Conservation (phyloP, 176 grass and related monocot genomes). For the Lolium perenne region DNA sequence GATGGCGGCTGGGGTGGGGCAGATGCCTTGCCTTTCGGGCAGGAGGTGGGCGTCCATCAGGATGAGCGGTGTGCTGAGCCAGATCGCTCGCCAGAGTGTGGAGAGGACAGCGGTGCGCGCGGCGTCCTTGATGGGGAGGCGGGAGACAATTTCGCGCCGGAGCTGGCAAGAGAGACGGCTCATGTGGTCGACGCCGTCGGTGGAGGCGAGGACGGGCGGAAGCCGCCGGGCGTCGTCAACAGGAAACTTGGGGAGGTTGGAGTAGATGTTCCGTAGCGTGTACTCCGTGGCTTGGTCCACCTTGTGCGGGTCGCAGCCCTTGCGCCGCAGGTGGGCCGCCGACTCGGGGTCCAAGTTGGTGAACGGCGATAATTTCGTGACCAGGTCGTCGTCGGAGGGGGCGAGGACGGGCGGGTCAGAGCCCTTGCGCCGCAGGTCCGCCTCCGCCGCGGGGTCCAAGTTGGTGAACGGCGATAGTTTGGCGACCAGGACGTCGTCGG, state of each 20-base stretch:
- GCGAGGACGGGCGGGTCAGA: too few species aligned
- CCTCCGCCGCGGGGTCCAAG: background rate
- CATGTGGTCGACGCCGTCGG: slow-evolving; percentile 10
- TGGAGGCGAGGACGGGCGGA: background rate
- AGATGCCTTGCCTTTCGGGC: background rate
- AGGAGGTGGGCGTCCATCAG: slow-evolving; percentile 6
- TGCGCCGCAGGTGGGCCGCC: too few species aligned
- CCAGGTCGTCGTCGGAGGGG: too few species aligned
- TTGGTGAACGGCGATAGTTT: background rate
- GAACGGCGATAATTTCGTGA: too few species aligned
- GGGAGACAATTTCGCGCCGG: slow-evolving; percentile 1
- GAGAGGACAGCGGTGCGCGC: slow-evolving; percentile 28
- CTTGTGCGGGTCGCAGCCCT: background rate
- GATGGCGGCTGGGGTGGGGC: background rate
- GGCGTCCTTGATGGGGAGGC: slow-evolving; percentile 12
- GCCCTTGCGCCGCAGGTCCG: background rate
- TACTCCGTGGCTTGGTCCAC: background rate
- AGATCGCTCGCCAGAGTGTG: slow-evolving; percentile 19
- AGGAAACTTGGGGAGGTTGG: background rate
- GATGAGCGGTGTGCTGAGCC: background rate
- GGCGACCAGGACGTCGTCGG: too few species aligned
- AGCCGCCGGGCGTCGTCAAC: background rate
- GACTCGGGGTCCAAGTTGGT: too few species aligned
- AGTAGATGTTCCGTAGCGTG: background rate
- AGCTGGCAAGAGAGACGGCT: background rate